These are phyloP conservation scores for Poa pratensis DNA, from an alignment of 176 grass and related monocot genomes.

Conservation along the genomic window DNA sequence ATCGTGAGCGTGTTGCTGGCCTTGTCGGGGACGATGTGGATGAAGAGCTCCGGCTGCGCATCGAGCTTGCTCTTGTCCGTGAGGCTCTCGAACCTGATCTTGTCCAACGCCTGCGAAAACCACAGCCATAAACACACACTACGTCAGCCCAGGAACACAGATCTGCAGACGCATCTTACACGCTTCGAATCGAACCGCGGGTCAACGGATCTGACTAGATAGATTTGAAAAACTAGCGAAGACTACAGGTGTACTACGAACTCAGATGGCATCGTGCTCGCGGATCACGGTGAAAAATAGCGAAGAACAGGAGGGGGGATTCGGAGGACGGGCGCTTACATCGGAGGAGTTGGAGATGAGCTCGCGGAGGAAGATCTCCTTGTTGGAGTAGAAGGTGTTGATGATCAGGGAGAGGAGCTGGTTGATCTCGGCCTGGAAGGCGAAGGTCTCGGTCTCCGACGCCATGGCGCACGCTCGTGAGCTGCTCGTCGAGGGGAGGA, in stretches of 20 bases:
- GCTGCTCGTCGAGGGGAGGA: background rate
- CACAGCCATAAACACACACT: background rate
- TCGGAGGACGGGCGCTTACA: conserved; percentile 39
- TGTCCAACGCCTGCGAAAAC: conserved; percentile 71
- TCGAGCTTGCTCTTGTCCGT: conserved; percentile 98
- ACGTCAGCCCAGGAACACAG: background rate
- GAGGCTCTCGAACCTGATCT: conserved; percentile 89
- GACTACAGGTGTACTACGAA: no score
- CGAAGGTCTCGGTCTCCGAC: conserved; percentile 86
- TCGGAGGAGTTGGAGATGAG: conserved; percentile 91
- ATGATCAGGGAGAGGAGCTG: conserved; percentile 93
- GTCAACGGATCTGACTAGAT: background rate
- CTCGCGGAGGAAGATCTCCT: conserved; percentile 98
- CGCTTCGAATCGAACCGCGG: background rate
- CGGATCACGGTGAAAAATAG: background rate
- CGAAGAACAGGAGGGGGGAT: background rate
- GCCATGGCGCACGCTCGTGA: conserved; percentile 54
- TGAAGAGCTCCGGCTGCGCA: conserved; percentile 80
- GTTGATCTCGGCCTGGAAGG: conserved; percentile 99
- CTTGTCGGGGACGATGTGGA: conserved; percentile 89
- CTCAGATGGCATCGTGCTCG: background rate
- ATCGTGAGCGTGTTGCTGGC: conserved; percentile 69
- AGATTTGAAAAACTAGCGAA: background rate
- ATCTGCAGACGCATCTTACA: background rate
- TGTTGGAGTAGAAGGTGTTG: conserved; percentile 99